Evolutionary conservation across 2,329 filamentous ascomycete genomes (phyloP), one percentile per base, ranked within the genome.

Genomic region (Exophiala calicioides): DNA sequence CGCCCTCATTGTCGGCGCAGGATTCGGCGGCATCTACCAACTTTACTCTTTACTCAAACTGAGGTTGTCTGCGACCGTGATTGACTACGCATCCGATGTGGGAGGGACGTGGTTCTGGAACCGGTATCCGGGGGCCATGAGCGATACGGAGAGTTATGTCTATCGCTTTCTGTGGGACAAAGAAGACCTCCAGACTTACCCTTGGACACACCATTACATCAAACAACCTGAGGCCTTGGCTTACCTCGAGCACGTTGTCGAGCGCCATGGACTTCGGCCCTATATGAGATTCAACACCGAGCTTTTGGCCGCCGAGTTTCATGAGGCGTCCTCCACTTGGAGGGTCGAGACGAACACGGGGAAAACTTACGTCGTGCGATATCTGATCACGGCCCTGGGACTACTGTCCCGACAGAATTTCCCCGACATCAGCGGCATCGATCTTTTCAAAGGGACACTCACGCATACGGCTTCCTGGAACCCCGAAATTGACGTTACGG

Each of bases 31-130:
- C n/a, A 63, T 77, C 20, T 78, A 74, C 46, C 72, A 73, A 63
- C 70, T 79, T 20, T 72, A 79, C 52, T 70, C 70, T 0, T 68
- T 79, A 9, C 72, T 75, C 2, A 70, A 78, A 7, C 65, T 68
- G 7, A 78, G 77, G 1, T 60, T 73, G 15, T 73, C 72, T 5
- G 63, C 68, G 2, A 68, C 70, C 20, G 67, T 81, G 13, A 76
- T 74, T 51, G 79, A 82, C 49, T 73, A 74, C 0, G 78, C 73
- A 4, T 66, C 68, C 5, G 70, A 73, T 41, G 60, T 71, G 0
- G 55, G 55, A 5, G 66, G 66, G 5, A 64, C 66, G 2, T 69
- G 66, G 66, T 65, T 64, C 52, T 67, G 65, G 64, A 65, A 63
- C 38, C 56, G 58, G 24, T 68, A 68, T 52, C 66, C 65, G 3